Evolutionary conservation across 78 protist genomes (phyloP).

Genomic region (Polysphondylium violaceum): DNA sequence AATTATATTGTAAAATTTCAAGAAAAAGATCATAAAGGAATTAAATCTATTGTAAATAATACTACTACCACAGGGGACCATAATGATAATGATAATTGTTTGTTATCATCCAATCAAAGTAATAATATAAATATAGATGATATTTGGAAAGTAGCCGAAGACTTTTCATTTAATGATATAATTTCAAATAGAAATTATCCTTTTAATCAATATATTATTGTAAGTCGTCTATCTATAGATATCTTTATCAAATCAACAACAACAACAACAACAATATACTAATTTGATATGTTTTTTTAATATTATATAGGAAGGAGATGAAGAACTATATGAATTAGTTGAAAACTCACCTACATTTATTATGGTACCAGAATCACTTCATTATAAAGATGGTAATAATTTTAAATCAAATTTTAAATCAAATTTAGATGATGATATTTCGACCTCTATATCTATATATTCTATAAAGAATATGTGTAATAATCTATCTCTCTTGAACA

Average conservation of each 20-base stretch:
- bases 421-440: not conserved
- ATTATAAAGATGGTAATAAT: not conserved
- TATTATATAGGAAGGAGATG: not conserved
- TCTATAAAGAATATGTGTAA: not conserved
- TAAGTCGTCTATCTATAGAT: no score
- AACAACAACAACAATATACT: not conserved
- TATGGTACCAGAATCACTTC: conserved; percentile 18
- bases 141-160: conserved; percentile 26
- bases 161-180: conserved; percentile 11
- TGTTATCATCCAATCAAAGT: not conserved
- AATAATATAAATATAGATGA: conserved; percentile 6
- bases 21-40: not conserved
- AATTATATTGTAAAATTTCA: no score
- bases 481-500: not conserved
- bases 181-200: not conserved
- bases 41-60: not conserved
- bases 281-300: not conserved
- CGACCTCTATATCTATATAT: not conserved
- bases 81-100: not conserved
- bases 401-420: not conserved
- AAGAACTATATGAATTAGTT: conserved; percentile 39
- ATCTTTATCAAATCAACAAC: no score
- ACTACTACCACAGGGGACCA: not conserved
- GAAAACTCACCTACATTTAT: conserved; percentile 49
- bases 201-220: not conserved